phyloP scores from a whole-genome alignment of 2,329 filamentous ascomycete species.

The Echinosphaeria canescens region DNA sequence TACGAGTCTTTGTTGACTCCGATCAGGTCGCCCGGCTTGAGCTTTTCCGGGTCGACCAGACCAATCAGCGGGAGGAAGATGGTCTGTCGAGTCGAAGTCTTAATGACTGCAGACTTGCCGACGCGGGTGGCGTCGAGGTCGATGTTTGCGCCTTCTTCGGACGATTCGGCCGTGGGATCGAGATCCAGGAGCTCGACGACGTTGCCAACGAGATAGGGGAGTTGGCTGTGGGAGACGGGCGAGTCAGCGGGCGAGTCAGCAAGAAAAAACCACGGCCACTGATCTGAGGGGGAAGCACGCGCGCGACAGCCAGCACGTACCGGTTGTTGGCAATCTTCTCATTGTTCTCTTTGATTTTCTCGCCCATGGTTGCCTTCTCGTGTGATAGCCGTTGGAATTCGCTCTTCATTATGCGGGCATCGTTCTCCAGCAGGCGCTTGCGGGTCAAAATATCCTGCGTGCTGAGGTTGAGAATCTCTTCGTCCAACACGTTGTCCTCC shows the following conservation, averaged over 20 bases:
- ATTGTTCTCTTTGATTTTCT: conserved; percentile 97
- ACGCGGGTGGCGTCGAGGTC: conserved; percentile 92
- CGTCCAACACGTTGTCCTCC: conserved; percentile 69
- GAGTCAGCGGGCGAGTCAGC: background rate
- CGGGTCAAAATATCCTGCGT: conserved; percentile 89
- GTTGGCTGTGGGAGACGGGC: conserved; percentile 40
- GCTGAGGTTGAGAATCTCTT: conserved; percentile 80
- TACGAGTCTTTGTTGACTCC: conserved; percentile 99
- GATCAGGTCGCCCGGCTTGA: conserved; percentile 92
- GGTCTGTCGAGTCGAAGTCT: conserved; percentile 94
- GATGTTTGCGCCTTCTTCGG: conserved; percentile 96
- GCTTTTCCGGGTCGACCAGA: conserved; percentile 81
- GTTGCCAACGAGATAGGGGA: conserved; percentile 95
- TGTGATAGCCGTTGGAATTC: conserved; percentile 87
- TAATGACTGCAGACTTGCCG: conserved; percentile 97
- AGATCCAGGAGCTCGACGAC: conserved; percentile 95
- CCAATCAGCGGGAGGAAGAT: conserved; percentile 97
- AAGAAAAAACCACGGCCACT: background rate
- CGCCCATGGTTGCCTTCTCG: conserved; percentile 87
- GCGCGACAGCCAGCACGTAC: conserved; percentile 22
- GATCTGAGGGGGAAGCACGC: background rate
- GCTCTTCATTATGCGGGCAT: conserved; percentile 96
- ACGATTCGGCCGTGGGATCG: conserved; percentile 87
- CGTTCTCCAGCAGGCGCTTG: conserved; percentile 85
- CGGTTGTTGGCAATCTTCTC: conserved; percentile 99